Evolutionary conservation across 2,329 filamentous ascomycete genomes (phyloP), one percentile per base, ranked within the genome.

Genomic region (Neonectria hederae): DNA sequence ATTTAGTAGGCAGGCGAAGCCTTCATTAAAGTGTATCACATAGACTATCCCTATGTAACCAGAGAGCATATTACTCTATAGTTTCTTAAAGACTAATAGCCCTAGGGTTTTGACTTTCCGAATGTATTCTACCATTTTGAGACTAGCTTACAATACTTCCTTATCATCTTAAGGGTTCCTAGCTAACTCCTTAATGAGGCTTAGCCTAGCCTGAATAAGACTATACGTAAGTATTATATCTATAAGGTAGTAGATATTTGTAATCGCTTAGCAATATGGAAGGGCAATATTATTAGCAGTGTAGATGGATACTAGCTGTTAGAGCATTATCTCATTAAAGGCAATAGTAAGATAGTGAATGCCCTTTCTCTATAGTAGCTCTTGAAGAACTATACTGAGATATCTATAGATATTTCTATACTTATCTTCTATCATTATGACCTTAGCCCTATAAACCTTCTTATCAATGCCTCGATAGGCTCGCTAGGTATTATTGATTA

Each of bases 121-220:
- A 22, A 49, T 38, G 62, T 72, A 7, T 45, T 74, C 14, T 64
- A 72, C 59, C 68, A 74, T 32, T 56, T 48, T 48, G 67, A 75
- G 63, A 51, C 54, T 46, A 59, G 66, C n/a, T 65, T 58, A 46
- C 67, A 72, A 43, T 72, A 72, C 22, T 77, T 69, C 30, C 65
- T 76, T 0, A 66, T 78, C 46, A 26, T 74, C 21, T 59, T 49
- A 10, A 69, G 71, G 28, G 59, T 77, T 6, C 72, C 68, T 13
- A 73, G 76, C 21, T 67, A 68, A 54, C 74, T 69, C 21, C 71
- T 78, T 10, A 68, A 65, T 28, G 46, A 59, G 35, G 57, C 52
- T 11, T 78, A 73, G 71, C 60, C 67, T 53, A 65, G 26, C 26
- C 68, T 78, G 59, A 63, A 72, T 54, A 64, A 71, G 45, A 51